These are phyloP conservation scores for Escallonia herrerae DNA, from an alignment of 129 eudicot species.

Conservation along the genomic window DNA sequence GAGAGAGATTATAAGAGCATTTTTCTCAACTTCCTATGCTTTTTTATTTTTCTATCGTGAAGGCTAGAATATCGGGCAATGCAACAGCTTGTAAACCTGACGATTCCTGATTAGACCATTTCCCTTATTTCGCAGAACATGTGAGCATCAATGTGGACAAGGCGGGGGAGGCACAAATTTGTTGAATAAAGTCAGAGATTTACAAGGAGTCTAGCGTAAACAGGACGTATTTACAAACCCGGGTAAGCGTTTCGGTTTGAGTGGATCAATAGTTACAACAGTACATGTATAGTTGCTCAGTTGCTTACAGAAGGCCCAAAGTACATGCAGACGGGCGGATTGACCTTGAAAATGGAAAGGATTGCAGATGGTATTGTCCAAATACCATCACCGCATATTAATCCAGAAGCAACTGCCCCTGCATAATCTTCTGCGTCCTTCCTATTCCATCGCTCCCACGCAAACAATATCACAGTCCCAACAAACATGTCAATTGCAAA, in stretches of 20 bases:
- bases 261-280: neutral
- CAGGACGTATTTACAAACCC: constrained; percentile 21
- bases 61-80: too few relatives aligned
- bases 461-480: constrained; percentile 78
- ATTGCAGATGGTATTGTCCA: constrained; percentile 94
- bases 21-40: too few relatives aligned
- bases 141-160: too few relatives aligned
- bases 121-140: too few relatives aligned
- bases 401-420: constrained; percentile 90
- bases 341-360: constrained; percentile 64
- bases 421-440: constrained; percentile 76
- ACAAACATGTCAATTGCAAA: constrained; percentile 95
- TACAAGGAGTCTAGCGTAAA: neutral
- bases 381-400: constrained; percentile 93
- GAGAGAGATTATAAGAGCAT: too few relatives aligned
- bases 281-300: constrained; percentile 15
- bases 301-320: constrained; percentile 62
- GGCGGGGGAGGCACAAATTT: too few relatives aligned
- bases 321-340: constrained; percentile 92
- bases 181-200: too few relatives aligned
- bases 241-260: constrained; percentile 8
- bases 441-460: constrained; percentile 68
- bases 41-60: too few relatives aligned
- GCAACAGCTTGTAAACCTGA: too few relatives aligned
- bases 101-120: too few relatives aligned